A percentile compares a stretch with the other conserved stretches of the same genome.
Evolutionary conservation across 2,329 filamentous ascomycete species (phyloP).

Genomic region (Hypoxylon sp.): DNA sequence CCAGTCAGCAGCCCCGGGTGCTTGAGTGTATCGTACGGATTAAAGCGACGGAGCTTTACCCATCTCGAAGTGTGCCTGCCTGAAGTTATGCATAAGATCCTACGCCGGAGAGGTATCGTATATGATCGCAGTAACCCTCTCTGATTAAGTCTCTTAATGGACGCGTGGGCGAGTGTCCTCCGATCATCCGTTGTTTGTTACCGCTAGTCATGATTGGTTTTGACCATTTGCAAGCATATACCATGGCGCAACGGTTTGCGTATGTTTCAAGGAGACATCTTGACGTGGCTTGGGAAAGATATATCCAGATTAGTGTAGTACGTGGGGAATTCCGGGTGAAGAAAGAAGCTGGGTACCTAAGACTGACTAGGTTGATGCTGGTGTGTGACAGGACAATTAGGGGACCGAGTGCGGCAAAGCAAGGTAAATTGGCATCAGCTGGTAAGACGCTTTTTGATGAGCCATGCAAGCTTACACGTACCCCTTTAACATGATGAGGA

Average conservation of each 20-base stretch:
- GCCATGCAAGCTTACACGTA: not conserved
- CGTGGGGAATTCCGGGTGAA: not conserved
- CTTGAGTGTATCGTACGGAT: not conserved
- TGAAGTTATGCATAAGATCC: not conserved
- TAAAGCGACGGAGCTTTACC: not conserved
- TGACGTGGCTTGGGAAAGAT: slow-evolving; percentile 3
- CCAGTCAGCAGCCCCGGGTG: not conserved
- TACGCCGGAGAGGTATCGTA: not conserved
- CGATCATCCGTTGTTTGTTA: not conserved
- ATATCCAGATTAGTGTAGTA: slow-evolving; percentile 1
- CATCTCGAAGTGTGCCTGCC: not conserved
- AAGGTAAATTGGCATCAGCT: not conserved
- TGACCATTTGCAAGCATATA: not conserved
- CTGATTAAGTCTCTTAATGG: no score
- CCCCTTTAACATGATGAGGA: not conserved
- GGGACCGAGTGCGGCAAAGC: not conserved
- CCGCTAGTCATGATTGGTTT: not conserved
- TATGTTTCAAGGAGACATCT: no score
- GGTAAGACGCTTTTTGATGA: not conserved
- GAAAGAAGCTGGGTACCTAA: not conserved
- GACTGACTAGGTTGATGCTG: not conserved
- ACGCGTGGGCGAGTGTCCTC: not conserved
- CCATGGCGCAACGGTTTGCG: not conserved
- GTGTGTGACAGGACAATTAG: not conserved
- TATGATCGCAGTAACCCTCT: not conserved